Base-by-base conservation (phyloP, 176 grass and related monocot species). In the Eleusine indica region DNA sequence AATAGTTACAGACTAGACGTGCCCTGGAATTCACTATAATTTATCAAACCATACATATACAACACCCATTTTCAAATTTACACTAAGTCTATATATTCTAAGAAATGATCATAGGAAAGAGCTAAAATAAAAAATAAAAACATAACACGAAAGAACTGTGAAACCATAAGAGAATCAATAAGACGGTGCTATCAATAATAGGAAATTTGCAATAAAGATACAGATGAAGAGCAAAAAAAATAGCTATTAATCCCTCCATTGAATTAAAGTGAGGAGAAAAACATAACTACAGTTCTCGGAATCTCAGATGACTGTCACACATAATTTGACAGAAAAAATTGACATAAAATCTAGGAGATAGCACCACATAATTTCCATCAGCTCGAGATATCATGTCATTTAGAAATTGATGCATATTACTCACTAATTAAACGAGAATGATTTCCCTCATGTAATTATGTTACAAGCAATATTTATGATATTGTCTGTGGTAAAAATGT, bases 101-200 rank as follows among this genome's bases (percentile, higher is more conserved):
- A 69, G 41, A 60, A 60, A 32, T 60, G 13, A 76, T 68, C 11
- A 57, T 11, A 22, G 48, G 17, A 41, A 43, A 52, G 14, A 32
- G 57, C 38, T 41, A 12, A 63, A 30, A 29, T 9, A 84, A 68
- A 44, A n/a, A 58, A 19, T 16, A 61, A n/a, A 76, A 76, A 69
- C 18, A 54, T 17, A 54, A 68, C 16, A 70, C 2, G 25, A 54
- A 80, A 80, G 3, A 49, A 68, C 12, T 80, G 30, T 40, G 19
- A 70, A 80, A 49, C 11, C 52, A 11, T 48, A 75, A 9, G 32
- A 14, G 13, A 79, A 79, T 37, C 5, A 39, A 16, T 41, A 54
- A 28, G 38, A 35, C 32, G 2, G 2, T 35, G 32, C 32, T 35
- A 35, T 35, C 32, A 35, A 39, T 62, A 39, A 47, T 13, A 29